Evolutionary conservation across 2,329 filamentous ascomycete genomes (phyloP).

Genomic region (Trichoderma arundinaceum): DNA sequence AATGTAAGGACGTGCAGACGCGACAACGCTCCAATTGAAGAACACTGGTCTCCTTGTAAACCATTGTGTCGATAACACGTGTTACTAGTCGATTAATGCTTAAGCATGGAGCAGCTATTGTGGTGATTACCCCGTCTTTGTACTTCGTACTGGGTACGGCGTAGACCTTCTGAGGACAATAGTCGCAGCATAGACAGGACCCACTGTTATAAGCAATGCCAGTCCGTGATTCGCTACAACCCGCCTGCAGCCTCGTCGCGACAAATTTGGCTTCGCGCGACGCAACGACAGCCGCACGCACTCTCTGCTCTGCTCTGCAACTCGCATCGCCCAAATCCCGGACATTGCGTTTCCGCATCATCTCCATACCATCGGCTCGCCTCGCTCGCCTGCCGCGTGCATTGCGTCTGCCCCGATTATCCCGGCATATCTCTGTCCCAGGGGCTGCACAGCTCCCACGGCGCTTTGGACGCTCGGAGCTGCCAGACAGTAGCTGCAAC

Average conservation of each 20-base stretch:
- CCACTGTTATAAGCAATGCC: conserved; percentile 34
- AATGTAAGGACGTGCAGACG: too few relatives aligned
- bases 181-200: not conserved
- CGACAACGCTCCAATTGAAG: too few relatives aligned
- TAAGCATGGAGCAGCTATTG: too few relatives aligned
- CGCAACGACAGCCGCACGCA: conserved; percentile 21
- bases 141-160: too few relatives aligned
- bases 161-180: too few relatives aligned
- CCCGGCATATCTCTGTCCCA: not conserved
- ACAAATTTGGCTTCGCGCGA: conserved; percentile 46
- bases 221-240: conserved; percentile 39
- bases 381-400: conserved; percentile 15
- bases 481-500: not conserved
- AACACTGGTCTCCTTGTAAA: too few relatives aligned
- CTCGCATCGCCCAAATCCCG: conserved; percentile 12
- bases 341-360: conserved; percentile 20
- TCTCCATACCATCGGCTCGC: conserved; percentile 8
- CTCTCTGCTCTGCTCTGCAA: conserved; percentile 22
- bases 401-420: not conserved
- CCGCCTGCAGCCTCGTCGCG: conserved; percentile 44
- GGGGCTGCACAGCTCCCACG: not conserved
- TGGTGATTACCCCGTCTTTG: not conserved
- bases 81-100: too few relatives aligned
- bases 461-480: conserved; percentile 6
- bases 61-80: not conserved